Evolutionary conservation across 2,329 filamentous ascomycete species (phyloP).

Genomic region (Aureobasidium vineae): DNA sequence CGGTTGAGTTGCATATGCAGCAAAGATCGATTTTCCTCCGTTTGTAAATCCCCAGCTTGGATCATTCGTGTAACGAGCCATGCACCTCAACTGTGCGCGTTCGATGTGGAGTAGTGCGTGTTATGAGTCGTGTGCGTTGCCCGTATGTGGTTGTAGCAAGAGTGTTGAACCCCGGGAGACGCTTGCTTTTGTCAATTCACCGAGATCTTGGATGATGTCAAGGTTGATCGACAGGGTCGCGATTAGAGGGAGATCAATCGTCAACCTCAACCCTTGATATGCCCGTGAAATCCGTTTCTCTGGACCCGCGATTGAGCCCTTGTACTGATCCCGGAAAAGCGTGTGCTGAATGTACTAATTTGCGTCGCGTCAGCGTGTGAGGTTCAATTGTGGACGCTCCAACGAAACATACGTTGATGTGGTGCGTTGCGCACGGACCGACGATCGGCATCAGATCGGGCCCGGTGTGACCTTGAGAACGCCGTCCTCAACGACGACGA

Average conservation of each 20-base stretch:
- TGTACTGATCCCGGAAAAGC: not conserved
- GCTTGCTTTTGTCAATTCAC: slow-evolving; percentile 10
- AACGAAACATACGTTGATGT: slow-evolving; percentile 1
- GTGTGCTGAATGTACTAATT: not conserved
- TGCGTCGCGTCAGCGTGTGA: not conserved
- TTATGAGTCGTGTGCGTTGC: slow-evolving; percentile 2
- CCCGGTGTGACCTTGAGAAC: not conserved
- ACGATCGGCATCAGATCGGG: not conserved
- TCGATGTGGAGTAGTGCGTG: not conserved
- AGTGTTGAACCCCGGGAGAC: slow-evolving; percentile 5
- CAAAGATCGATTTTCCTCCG: not conserved
- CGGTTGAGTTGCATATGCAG: not conserved
- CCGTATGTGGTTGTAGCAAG: slow-evolving; percentile 4
- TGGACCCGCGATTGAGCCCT: not conserved
- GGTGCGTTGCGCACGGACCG: not conserved
- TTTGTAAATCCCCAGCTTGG: too few relatives aligned
- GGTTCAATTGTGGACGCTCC: not conserved
- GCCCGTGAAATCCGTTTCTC: not conserved
- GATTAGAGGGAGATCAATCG: not conserved
- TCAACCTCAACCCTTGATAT: not conserved
- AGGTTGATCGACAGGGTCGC: slow-evolving; percentile 7
- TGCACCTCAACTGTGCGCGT: not conserved
- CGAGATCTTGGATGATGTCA: slow-evolving; percentile 17
- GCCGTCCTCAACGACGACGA: slow-evolving; percentile 8
- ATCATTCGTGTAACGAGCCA: not conserved